Base-by-base conservation (phyloP, 2,329 filamentous ascomycete species). In the Sarocladiaceae sp. region DNA sequence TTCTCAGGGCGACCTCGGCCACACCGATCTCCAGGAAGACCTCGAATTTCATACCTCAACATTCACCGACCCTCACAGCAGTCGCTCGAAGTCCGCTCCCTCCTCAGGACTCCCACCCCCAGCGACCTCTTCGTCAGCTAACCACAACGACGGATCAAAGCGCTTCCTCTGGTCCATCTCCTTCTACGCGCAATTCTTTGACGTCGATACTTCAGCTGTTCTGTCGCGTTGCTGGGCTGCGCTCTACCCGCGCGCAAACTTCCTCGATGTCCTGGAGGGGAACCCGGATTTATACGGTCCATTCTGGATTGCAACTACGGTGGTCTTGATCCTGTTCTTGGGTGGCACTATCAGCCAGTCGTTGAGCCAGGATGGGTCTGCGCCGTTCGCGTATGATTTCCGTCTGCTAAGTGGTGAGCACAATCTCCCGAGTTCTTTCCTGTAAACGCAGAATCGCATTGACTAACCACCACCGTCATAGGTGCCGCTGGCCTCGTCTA, bases 101-200 rank as follows among this genome's bases (percentile, higher is more conserved):
- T 62, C 71, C 4, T 64, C 72, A 7, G 73, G 82, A 13, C 82
- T 85, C 2, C 83, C 81, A 0, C 73, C 75, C 1, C 82, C 82
- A 2, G 81, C 66, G 12, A 84, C 82, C 17, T 73, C 80, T 2
- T 69, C 74, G 18, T 66, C 67, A 6, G 65, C 70, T 10, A 37
- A 37, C 47, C 29, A 28, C 47, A 50, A 37, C 12, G 60, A 57
- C 17, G 68, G 69, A n/a, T 79, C 82, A 55, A 97, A 97, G 73
- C 89, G 89, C 64, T 91, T 87, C 74, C 87, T 97, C 58, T 99
- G 94, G 94, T 85, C 85, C 42, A 77, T 97, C 56, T 84, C 84
- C 53, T 99, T 96, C 77, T 99, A 99, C 75, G 84, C 91, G 52
- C 94, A 96, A 73, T 97, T 94, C 82, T 99, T 99, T 74, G 94